Conservation (phyloP, 495 filamentous ascomycete species). For the Astrothelium subdiscretum region DNA sequence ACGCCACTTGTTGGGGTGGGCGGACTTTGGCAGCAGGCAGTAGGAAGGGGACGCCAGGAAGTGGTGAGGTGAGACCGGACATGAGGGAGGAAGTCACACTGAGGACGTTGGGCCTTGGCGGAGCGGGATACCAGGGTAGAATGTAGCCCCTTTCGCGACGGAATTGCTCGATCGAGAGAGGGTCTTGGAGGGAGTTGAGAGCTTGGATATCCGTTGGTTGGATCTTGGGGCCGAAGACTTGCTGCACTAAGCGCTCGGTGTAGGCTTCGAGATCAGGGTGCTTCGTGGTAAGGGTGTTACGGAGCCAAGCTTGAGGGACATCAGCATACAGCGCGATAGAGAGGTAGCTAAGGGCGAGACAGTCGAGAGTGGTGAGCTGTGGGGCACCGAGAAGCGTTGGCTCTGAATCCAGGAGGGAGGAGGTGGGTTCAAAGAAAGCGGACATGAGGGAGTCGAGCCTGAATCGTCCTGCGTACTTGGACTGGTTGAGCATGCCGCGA, state of each 20-base stretch:
- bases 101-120: neutral
- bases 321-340: conserved; percentile 58
- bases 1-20: neutral
- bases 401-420: conserved; percentile 48
- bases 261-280: conserved; percentile 45
- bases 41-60: neutral
- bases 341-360: conserved; percentile 66
- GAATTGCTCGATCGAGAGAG: neutral
- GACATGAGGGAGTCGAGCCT: conserved; percentile 55
- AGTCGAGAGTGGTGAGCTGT: conserved; percentile 56
- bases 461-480: conserved; percentile 43
- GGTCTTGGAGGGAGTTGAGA: neutral
- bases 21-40: neutral
- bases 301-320: conserved; percentile 61
- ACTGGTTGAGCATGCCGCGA: conserved; percentile 19
- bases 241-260: conserved; percentile 12
- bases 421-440: conserved; percentile 58
- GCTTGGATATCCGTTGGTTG: neutral
- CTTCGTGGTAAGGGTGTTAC: conserved; percentile 45
- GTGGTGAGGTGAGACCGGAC: neutral
- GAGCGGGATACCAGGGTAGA: neutral
- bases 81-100: neutral
- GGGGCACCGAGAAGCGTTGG: conserved; percentile 40
- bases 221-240: neutral
- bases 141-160: neutral